Percentiles rank a stretch among this genome's conserved stretches.
These are phyloP conservation scores for Lactarius sp. DNA, from an alignment of 768 basidiomycete genomes.

Conservation along the genomic window DNA sequence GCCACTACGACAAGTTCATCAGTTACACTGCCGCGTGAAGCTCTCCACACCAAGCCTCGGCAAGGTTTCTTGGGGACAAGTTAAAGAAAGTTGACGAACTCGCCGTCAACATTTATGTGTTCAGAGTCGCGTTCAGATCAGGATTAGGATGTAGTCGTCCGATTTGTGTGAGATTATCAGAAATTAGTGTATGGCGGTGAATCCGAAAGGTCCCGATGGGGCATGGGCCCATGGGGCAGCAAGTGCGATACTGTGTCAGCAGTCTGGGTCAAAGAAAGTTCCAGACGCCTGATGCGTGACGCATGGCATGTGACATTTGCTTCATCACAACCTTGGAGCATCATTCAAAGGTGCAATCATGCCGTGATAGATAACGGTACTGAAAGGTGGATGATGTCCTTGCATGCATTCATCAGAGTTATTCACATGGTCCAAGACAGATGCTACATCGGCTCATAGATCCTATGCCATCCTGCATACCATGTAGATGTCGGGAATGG, in stretches of 20 bases:
- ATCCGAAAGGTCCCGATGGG: too few relatives aligned
- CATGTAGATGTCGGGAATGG: background rate
- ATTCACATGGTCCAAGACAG: background rate
- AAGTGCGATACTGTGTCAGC: too few relatives aligned
- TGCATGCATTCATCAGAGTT: background rate
- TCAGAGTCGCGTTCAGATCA: too few relatives aligned
- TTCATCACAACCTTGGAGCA: background rate
- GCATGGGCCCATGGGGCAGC: too few relatives aligned
- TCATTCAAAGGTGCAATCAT: too few relatives aligned
- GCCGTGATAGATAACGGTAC: background rate
- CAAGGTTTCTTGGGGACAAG: background rate
- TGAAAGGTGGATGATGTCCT: background rate
- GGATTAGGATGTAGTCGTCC: too few relatives aligned
- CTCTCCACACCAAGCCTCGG: too few relatives aligned
- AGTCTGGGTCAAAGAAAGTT: too few relatives aligned
- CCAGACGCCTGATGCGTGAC: too few relatives aligned
- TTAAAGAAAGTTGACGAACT: too few relatives aligned
- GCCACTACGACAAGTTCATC: slow-evolving; percentile 1
- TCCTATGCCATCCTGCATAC: background rate
- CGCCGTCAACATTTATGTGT: too few relatives aligned
- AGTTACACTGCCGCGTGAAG: background rate
- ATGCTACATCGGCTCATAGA: background rate
- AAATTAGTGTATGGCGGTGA: too few relatives aligned
- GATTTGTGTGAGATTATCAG: background rate
- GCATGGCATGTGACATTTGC: background rate